These are phyloP conservation scores for Pyrrhoderma lamaoense DNA, from an alignment of 1,284 basidiomycete genomes.

Conservation along the genomic window DNA sequence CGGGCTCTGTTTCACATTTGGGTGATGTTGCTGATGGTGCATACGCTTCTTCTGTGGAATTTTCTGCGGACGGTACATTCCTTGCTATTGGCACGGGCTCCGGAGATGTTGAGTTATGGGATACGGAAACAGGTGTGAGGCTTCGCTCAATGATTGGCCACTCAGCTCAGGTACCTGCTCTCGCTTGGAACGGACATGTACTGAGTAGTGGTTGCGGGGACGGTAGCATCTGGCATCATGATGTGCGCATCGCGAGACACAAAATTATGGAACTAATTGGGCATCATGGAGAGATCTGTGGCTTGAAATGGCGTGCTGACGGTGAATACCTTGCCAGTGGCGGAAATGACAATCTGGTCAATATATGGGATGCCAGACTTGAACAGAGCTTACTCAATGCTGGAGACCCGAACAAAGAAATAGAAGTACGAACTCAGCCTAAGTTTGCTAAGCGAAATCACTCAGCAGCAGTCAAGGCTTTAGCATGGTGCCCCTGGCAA, in stretches of 20 bases:
- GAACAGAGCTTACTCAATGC: not conserved
- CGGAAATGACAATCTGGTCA: slow-evolving; percentile 94
- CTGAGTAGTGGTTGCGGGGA: slow-evolving; percentile 85
- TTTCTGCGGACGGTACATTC: slow-evolving; percentile 83
- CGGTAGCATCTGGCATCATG: slow-evolving; percentile 91
- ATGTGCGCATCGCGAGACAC: slow-evolving; percentile 81
- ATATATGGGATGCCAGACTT: slow-evolving; percentile 87
- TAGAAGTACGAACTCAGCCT: slow-evolving; percentile 57
- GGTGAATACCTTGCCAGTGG: slow-evolving; percentile 89
- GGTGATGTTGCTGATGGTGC: slow-evolving; percentile 66
- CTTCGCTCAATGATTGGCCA: slow-evolving; percentile 87
- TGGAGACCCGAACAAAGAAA: slow-evolving; percentile 40
- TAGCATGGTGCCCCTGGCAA: slow-evolving; percentile 98
- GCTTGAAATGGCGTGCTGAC: slow-evolving; percentile 74
- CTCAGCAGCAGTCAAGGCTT: slow-evolving; percentile 88
- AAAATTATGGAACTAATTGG: slow-evolving; percentile 86
- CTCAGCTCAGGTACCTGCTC: slow-evolving; percentile 69
- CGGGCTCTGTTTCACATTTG: slow-evolving; percentile 75
- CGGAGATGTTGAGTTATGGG: slow-evolving; percentile 95
- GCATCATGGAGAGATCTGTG: slow-evolving; percentile 87
- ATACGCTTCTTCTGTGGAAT: slow-evolving; percentile 76
- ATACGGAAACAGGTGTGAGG: slow-evolving; percentile 73
- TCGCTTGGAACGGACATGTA: slow-evolving; percentile 84
- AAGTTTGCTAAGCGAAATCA: slow-evolving; percentile 94
- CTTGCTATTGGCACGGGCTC: slow-evolving; percentile 81